These are phyloP conservation scores for Malassezia nana DNA, from an alignment of 1,284 basidiomycete genomes.

Conservation along the genomic window DNA sequence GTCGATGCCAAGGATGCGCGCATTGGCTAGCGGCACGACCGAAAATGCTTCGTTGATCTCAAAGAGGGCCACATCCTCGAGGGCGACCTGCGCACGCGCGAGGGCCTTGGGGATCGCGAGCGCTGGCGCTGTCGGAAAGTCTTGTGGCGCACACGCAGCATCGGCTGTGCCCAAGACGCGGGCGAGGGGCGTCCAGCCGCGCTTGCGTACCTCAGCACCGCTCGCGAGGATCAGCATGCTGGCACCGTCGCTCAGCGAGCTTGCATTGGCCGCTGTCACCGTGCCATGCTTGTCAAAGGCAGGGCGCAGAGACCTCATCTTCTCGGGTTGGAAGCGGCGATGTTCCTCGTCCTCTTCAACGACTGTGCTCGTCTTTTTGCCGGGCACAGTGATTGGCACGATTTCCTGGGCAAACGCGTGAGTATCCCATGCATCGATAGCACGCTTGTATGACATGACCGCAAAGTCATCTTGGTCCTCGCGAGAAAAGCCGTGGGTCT, in stretches of 20 bases:
- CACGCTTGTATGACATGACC: constrained; percentile 85
- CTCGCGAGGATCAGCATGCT: constrained; percentile 49
- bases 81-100: constrained; percentile 69
- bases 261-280: constrained; percentile 51
- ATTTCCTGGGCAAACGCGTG: constrained; percentile 81
- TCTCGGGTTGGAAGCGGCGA: constrained; percentile 54
- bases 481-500: constrained; percentile 48
- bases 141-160: constrained; percentile 87
- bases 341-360: constrained; percentile 94
- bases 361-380: constrained; percentile 73
- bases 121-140: constrained; percentile 92
- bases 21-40: constrained; percentile 49
- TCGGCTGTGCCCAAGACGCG: constrained; percentile 71
- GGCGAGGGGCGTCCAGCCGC: constrained; percentile 49
- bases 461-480: constrained; percentile 58
- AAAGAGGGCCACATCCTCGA: constrained; percentile 78
- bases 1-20: constrained; percentile 52
- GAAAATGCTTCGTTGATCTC: constrained; percentile 72
- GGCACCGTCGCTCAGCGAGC: constrained; percentile 51
- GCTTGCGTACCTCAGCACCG: constrained; percentile 42
- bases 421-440: constrained; percentile 76
- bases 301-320: constrained; percentile 49
- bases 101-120: constrained; percentile 81
- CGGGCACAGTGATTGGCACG: constrained; percentile 62
- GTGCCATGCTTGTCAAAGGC: constrained; percentile 51